Evolutionary conservation across 148 eudicot genomes (phyloP).

Genomic region (Pouteria glomerata): DNA sequence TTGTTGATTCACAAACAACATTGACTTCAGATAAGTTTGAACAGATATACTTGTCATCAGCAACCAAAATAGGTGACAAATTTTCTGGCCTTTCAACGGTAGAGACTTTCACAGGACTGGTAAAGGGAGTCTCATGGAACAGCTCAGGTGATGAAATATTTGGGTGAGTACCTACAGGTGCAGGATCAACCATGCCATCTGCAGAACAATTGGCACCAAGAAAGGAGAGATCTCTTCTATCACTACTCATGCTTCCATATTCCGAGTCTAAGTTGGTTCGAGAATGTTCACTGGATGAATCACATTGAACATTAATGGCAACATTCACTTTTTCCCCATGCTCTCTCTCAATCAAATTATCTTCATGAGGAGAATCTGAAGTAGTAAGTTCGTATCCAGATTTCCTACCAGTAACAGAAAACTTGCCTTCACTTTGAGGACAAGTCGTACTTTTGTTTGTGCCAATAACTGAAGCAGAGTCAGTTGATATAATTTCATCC

Average conservation of each 20-base stretch:
- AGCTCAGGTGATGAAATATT: slow-evolving; percentile 3
- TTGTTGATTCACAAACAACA: slow-evolving; percentile 5
- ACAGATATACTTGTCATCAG: slow-evolving; percentile 3
- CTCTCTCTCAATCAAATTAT: slow-evolving; percentile 3
- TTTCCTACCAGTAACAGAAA: slow-evolving; percentile 10
- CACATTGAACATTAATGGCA: not conserved
- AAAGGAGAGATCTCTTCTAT: slow-evolving; percentile 10
- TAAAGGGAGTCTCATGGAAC: not conserved
- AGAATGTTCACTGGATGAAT: slow-evolving; percentile 11
- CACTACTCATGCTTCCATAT: slow-evolving; percentile 4
- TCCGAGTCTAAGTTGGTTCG: slow-evolving; percentile 7
- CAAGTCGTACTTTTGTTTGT: slow-evolving; percentile 6
- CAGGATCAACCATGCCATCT: slow-evolving; percentile 8
- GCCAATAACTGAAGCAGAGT: not conserved
- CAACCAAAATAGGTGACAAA: slow-evolving; percentile 2
- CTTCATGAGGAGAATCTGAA: slow-evolving; percentile 2
- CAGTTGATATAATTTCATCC: slow-evolving; percentile 5
- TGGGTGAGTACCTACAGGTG: slow-evolving; percentile 7
- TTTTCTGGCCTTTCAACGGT: not conserved
- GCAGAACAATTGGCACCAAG: not conserved
- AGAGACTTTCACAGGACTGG: not conserved
- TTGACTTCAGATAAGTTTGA: slow-evolving; percentile 6
- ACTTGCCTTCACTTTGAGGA: not conserved
- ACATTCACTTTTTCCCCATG: not conserved
- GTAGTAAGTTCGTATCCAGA: slow-evolving; percentile 5